A percentile compares a stretch with the other conserved stretches of the same genome.
Evolutionary conservation across 2,329 filamentous ascomycete genomes (phyloP).

Genomic region (Arthrobotrys megalospora): DNA sequence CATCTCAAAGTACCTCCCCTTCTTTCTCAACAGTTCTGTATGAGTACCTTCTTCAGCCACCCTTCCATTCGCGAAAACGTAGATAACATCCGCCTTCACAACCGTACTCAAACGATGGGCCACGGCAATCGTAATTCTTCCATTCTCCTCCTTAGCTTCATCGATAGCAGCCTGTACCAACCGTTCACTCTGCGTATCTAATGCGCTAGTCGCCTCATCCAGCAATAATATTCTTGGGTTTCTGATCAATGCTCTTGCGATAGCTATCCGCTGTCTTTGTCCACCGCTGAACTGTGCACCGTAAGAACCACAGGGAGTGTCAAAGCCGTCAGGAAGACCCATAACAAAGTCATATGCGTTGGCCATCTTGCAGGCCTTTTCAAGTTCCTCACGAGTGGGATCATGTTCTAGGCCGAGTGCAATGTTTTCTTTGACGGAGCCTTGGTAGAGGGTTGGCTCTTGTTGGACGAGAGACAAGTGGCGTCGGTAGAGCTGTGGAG

Average conservation of each 20-base stretch:
- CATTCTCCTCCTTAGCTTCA: conserved; percentile 61
- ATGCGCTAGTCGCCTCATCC: conserved; percentile 80
- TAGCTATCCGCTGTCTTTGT: conserved; percentile 79
- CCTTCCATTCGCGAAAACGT: conserved; percentile 67
- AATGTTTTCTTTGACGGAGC: conserved; percentile 66
- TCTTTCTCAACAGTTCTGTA: conserved; percentile 66
- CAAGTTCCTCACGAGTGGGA: conserved; percentile 71
- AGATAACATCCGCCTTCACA: conserved; percentile 67
- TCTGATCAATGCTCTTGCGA: conserved; percentile 78
- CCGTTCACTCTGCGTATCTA: conserved; percentile 70
- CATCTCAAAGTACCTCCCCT: conserved; percentile 64
- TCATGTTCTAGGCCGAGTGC: conserved; percentile 70
- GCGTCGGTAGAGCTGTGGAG: conserved; percentile 67
- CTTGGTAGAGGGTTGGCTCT: conserved; percentile 70
- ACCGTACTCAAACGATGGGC: conserved; percentile 68
- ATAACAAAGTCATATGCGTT: conserved; percentile 80
- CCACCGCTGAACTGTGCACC: conserved; percentile 79
- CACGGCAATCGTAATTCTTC: conserved; percentile 72
- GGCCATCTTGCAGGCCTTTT: conserved; percentile 74
- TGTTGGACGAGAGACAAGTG: conserved; percentile 69
- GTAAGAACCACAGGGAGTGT: conserved; percentile 77
- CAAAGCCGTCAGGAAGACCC: conserved; percentile 77
- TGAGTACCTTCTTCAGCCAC: conserved; percentile 68
- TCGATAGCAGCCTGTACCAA: conserved; percentile 69
- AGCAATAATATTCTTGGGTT: conserved; percentile 78